Conservation (phyloP, 2,329 filamentous ascomycete genomes). For the Cytospora leucostoma region DNA sequence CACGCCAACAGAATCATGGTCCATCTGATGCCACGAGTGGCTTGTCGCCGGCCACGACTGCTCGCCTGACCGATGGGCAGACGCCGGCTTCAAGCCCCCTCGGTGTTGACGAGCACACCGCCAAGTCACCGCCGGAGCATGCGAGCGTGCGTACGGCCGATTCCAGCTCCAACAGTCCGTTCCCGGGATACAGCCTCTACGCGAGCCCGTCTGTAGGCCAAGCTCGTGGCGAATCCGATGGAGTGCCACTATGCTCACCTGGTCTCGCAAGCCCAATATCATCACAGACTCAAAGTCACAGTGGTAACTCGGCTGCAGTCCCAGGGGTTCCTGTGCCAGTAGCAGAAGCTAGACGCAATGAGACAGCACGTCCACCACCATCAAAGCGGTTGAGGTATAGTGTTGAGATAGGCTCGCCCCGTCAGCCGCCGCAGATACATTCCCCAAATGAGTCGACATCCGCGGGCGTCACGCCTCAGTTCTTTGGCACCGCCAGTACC, state of each 20-base stretch:
- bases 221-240: slow-evolving; percentile 6
- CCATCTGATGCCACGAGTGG: slow-evolving; percentile 27
- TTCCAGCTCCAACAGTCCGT: slow-evolving; percentile 5
- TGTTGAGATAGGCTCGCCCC: slow-evolving; percentile 23
- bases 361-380: slow-evolving; percentile 18
- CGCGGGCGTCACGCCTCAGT: slow-evolving; percentile 15
- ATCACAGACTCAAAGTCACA: slow-evolving; percentile 12
- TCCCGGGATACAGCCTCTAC: slow-evolving; percentile 16
- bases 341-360: slow-evolving; percentile 3
- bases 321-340: not conserved
- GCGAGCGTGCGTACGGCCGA: not conserved
- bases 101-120: not conserved
- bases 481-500: slow-evolving; percentile 35
- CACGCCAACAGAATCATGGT: slow-evolving; percentile 10
- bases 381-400: slow-evolving; percentile 26
- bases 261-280: slow-evolving; percentile 12
- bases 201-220: not conserved
- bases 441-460: slow-evolving; percentile 21
- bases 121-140: slow-evolving; percentile 10
- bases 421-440: slow-evolving; percentile 7
- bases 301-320: not conserved
- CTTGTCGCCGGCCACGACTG: slow-evolving; percentile 32
- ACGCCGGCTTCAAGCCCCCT: slow-evolving; percentile 15
- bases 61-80: slow-evolving; percentile 15
- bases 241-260: slow-evolving; percentile 14